Evolutionary conservation across 2,329 filamentous ascomycete genomes (phyloP).

Genomic region (Hypoxylon rubiginosum): DNA sequence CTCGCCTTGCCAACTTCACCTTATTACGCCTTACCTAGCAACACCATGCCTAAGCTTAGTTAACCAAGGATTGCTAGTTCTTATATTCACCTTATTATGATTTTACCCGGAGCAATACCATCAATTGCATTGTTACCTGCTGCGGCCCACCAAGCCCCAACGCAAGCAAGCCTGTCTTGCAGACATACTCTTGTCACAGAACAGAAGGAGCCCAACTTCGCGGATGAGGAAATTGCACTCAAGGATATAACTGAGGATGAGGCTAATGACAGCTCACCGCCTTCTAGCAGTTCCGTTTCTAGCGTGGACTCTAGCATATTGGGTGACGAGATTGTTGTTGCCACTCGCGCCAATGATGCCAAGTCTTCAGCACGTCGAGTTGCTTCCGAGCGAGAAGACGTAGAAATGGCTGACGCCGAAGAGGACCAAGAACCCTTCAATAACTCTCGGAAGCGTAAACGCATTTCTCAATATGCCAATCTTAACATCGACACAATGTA

Average conservation of each 20-base stretch:
- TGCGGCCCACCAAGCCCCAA: neutral
- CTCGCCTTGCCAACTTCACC: too few species aligned
- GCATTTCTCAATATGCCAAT: slow-evolving; percentile 64
- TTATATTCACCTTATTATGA: too few species aligned
- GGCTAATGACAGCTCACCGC: slow-evolving; percentile 59
- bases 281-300: slow-evolving; percentile 58
- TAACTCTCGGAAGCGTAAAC: slow-evolving; percentile 69
- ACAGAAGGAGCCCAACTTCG: too few species aligned
- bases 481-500: slow-evolving; percentile 63
- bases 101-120: too few species aligned
- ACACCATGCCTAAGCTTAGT: too few species aligned
- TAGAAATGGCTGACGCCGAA: slow-evolving; percentile 59
- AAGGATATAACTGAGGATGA: slow-evolving; percentile 53
- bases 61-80: too few species aligned
- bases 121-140: too few species aligned
- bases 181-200: slow-evolving; percentile 46
- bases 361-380: slow-evolving; percentile 55
- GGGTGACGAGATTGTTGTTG: slow-evolving; percentile 68
- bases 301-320: slow-evolving; percentile 57
- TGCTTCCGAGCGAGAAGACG: slow-evolving; percentile 59
- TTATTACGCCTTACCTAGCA: too few species aligned
- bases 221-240: slow-evolving; percentile 54
- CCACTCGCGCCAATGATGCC: slow-evolving; percentile 57
- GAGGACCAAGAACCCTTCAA: slow-evolving; percentile 56
- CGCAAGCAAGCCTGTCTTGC: slow-evolving; percentile 27